Evolutionary conservation across 495 filamentous ascomycete species (phyloP), one percentile per base, ranked within the genome.

Genomic region (Penicillium longicatenatum): DNA sequence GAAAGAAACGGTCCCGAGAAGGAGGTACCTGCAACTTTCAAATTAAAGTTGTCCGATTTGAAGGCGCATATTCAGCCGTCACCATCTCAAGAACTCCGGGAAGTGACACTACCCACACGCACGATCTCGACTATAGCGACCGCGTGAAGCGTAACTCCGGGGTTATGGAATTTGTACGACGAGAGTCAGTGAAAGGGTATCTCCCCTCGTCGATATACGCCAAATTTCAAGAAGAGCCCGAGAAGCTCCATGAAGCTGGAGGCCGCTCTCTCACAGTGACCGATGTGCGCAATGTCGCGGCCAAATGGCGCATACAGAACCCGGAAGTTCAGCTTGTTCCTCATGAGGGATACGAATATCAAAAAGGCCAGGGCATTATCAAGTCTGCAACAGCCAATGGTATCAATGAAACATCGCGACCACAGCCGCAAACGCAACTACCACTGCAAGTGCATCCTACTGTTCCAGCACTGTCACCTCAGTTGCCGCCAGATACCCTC

Each of bases 191-290:
- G 19, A 81, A 80, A 61, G 79, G 79, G n/a, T 82, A 79, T 52
- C 64, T 81, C 49, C 79, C 79, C 37, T 81, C 79, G 42, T 82
- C 79, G 7, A 80, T 81, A 12, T 82, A 75, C 47, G 77, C 74
- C 9, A 77, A 80, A 48, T 80, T 82, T 49, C 75, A 73, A 22
- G 79, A 81, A 53, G 76, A 81, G 39, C 70, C 69, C 16, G 71
- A 72, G 10, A 79, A 74, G 50, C 73, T 82, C 33, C 43, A 61
- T 9, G 79, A 79, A 61, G 77, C 79, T n/a, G 79, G 79, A 30
- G 79, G 79, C 12, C 73, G 71, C 16, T 77, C 79, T 53, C 67
- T 78, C 56, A 80, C 78, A 6, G 76, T 79, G 33, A 80, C 79
- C 5, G 79, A 82, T 52, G 76, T 81, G 35, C 75, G 79, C 50